These are phyloP conservation scores for Sonneratia alba DNA, from an alignment of 345 rosid species.

Conservation along the genomic window DNA sequence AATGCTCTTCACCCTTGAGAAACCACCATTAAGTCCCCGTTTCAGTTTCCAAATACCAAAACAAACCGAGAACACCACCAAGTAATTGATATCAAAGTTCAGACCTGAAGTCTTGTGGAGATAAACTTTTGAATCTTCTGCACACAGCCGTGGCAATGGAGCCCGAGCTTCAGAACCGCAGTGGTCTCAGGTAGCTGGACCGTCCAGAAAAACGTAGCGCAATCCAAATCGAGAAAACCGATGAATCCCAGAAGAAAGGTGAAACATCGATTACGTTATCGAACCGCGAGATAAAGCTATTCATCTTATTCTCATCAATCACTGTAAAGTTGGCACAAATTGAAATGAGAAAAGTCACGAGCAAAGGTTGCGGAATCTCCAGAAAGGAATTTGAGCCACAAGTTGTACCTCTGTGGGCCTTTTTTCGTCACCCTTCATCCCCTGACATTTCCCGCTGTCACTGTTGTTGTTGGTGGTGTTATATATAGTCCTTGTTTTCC, in stretches of 20 bases:
- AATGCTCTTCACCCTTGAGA: conserved; percentile 25
- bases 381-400: not conserved
- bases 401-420: conserved; percentile 15
- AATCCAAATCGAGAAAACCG: too few species aligned
- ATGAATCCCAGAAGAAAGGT: not conserved
- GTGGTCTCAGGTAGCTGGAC: conserved; percentile 29
- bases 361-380: not conserved
- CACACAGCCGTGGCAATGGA: conserved; percentile 37
- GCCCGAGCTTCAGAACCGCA: conserved; percentile 27
- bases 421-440: conserved; percentile 2
- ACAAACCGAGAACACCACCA: not conserved
- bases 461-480: conserved; percentile 14
- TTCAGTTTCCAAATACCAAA: not conserved
- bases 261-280: too few species aligned
- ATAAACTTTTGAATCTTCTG: conserved; percentile 25
- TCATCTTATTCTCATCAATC: too few species aligned
- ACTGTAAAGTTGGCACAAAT: not conserved
- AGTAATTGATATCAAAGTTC: not conserved
- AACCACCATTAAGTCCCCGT: too few species aligned
- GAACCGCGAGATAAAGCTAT: too few species aligned
- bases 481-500: conserved; percentile 15
- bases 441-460: conserved; percentile 7
- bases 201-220: not conserved
- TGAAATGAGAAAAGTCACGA: not conserved
- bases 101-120: conserved; percentile 24